These are phyloP conservation scores for Phytophthora citricola DNA, from an alignment of 352 stramenopile species.

Conservation along the genomic window DNA sequence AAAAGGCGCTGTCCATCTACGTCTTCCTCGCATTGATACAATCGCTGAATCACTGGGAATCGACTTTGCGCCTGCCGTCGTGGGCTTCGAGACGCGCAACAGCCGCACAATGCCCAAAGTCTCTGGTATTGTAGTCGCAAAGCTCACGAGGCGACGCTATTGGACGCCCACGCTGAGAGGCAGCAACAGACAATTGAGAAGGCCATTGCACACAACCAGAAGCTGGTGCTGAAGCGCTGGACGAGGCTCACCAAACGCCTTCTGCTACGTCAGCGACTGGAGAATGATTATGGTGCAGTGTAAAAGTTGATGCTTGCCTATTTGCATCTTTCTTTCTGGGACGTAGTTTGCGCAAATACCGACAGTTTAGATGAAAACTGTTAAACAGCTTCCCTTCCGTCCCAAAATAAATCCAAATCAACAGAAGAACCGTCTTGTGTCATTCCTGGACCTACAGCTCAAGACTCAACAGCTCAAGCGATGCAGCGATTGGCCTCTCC, in stretches of 20 bases:
- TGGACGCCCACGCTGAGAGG: slow-evolving; percentile 72
- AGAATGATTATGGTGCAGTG: slow-evolving; percentile 77
- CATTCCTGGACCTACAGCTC: slow-evolving; percentile 3
- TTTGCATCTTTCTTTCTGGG: slow-evolving; percentile 2
- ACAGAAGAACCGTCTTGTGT: not conserved
- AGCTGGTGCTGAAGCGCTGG: slow-evolving; percentile 68
- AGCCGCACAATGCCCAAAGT: slow-evolving; percentile 70
- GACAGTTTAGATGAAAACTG: not conserved
- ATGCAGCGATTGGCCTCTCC: slow-evolving; percentile 20
- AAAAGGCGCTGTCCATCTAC: slow-evolving; percentile 61
- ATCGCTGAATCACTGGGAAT: slow-evolving; percentile 75
- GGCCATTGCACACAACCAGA: slow-evolving; percentile 70
- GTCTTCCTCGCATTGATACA: slow-evolving; percentile 64
- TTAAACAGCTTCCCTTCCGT: not conserved
- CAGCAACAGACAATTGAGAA: slow-evolving; percentile 78
- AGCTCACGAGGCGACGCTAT: slow-evolving; percentile 48
- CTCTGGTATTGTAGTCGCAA: slow-evolving; percentile 77
- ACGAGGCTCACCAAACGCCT: slow-evolving; percentile 68
- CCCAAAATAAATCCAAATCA: slow-evolving; percentile 3
- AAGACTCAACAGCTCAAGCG: not conserved
- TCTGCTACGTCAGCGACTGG: slow-evolving; percentile 72
- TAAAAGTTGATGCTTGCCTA: slow-evolving; percentile 24
- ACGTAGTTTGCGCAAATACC: slow-evolving; percentile 3
- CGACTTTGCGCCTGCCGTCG: slow-evolving; percentile 81
- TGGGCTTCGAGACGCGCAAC: slow-evolving; percentile 81